A percentile compares a stretch with the other conserved stretches of the same genome.
These are phyloP conservation scores for Rugonectria rugulosa DNA, from an alignment of 2,329 filamentous ascomycete species.

Conservation along the genomic window DNA sequence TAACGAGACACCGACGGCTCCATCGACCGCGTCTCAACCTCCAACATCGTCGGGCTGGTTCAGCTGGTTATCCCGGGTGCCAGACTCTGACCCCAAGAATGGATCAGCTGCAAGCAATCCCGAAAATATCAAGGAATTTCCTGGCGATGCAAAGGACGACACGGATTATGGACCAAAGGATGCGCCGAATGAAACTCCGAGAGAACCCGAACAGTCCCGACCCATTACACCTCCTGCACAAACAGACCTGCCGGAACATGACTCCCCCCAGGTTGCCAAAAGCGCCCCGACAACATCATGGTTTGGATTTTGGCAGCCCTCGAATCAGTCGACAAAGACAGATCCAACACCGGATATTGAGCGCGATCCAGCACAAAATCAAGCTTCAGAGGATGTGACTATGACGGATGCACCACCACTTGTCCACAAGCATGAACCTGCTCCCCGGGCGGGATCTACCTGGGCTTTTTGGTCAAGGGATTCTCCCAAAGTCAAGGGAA, in stretches of 20 bases:
- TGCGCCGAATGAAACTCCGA: background rate
- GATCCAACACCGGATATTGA: constrained; percentile 19
- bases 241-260: constrained; percentile 23
- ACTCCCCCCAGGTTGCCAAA: constrained; percentile 23
- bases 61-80: constrained; percentile 55
- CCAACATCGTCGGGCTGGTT: constrained; percentile 59
- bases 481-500: constrained; percentile 47
- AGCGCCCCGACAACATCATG: constrained; percentile 43
- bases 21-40: constrained; percentile 25
- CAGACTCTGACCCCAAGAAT: constrained; percentile 36
- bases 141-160: constrained; percentile 11
- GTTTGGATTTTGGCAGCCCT: constrained; percentile 51
- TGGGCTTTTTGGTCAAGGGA: constrained; percentile 86
- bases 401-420: constrained; percentile 51
- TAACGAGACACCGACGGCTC: background rate
- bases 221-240: constrained; percentile 36
- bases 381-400: constrained; percentile 48
- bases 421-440: constrained; percentile 41
- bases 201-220: constrained; percentile 17
- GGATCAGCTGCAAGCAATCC: constrained; percentile 2
- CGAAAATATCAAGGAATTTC: constrained; percentile 26
- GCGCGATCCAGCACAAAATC: constrained; percentile 26
- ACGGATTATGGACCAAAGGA: background rate
- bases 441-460: constrained; percentile 66
- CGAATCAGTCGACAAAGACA: constrained; percentile 23